phyloP scores from a whole-genome alignment of 1,139 yeast genomes.

The Pichia sp. region DNA sequence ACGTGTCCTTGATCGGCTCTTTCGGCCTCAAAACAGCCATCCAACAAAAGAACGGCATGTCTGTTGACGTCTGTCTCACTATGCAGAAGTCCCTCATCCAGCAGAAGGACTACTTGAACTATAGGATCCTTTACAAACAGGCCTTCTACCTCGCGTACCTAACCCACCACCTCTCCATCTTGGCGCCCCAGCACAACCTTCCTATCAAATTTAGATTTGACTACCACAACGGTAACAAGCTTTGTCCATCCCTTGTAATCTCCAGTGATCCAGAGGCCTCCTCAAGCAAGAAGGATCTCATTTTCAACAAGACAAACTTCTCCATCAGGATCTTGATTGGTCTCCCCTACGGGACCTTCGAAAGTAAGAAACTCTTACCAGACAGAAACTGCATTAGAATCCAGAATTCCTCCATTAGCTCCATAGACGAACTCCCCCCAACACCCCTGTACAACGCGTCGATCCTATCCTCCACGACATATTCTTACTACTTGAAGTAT shows the following conservation, averaged over 20 bases:
- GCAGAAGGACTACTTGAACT: constrained; percentile 85
- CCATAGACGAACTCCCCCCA: constrained; percentile 52
- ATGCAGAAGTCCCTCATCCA: constrained; percentile 78
- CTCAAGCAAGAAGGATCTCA: constrained; percentile 40
- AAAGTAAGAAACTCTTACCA: constrained; percentile 69
- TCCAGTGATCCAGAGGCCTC: constrained; percentile 44
- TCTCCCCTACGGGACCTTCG: constrained; percentile 68
- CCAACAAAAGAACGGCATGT: constrained; percentile 52
- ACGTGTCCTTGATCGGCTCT: constrained; percentile 79
- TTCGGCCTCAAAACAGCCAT: constrained; percentile 84
- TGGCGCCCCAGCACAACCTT: constrained; percentile 53
- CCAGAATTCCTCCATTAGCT: constrained; percentile 31
- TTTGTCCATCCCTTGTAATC: constrained; percentile 60
- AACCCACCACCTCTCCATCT: constrained; percentile 56
- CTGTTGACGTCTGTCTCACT: constrained; percentile 73
- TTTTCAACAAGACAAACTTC: constrained; percentile 66
- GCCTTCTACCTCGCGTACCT: constrained; percentile 80
- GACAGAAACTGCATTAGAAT: constrained; percentile 77
- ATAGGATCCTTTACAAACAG: constrained; percentile 84
- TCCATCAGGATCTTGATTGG: constrained; percentile 69
- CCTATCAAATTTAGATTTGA: constrained; percentile 58
- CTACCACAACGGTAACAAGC: constrained; percentile 60
- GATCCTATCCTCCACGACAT: constrained; percentile 62
- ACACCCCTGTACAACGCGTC: constrained; percentile 87
- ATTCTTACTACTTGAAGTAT: constrained; percentile 67